phyloP scores from a whole-genome alignment of 768 basidiomycete species.

The Lactarius akahatsu region DNA sequence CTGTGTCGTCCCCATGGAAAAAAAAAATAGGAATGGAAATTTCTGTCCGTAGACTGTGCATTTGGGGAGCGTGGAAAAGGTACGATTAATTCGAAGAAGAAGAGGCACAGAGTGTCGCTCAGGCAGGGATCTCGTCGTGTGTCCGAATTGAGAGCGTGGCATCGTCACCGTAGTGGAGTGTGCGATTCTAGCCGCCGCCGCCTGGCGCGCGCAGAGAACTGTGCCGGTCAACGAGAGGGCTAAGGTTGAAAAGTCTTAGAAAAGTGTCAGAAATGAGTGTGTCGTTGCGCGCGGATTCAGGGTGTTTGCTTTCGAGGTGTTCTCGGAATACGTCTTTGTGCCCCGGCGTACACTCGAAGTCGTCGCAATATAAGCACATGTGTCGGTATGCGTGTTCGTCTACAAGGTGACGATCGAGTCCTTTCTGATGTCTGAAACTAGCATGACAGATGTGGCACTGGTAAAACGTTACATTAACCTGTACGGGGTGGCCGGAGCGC shows the following conservation, averaged over 20 bases:
- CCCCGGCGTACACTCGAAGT: neutral
- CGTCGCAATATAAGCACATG: neutral
- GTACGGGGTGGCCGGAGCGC: neutral
- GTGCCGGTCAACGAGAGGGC: neutral
- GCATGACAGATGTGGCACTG: neutral
- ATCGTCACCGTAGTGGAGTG: neutral
- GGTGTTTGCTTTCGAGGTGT: neutral
- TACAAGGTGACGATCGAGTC: neutral
- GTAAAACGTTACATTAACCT: neutral
- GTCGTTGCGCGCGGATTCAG: neutral
- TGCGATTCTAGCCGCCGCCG: too few relatives aligned
- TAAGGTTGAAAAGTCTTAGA: too few relatives aligned
- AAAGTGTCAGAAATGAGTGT: neutral
- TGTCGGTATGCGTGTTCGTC: neutral
- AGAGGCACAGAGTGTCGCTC: neutral
- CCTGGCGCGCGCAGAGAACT: neutral
- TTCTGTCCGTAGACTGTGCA: too few relatives aligned
- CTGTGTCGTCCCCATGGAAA: too few relatives aligned
- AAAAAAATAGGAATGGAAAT: too few relatives aligned
- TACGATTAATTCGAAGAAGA: neutral
- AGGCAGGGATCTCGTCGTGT: neutral
- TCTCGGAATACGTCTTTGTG: neutral
- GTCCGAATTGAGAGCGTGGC: neutral
- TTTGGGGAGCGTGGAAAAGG: neutral
- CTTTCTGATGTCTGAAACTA: rapidly evolving